These are phyloP conservation scores for Lotus japonicus DNA, from an alignment of 306 rosid species.

Conservation along the genomic window DNA sequence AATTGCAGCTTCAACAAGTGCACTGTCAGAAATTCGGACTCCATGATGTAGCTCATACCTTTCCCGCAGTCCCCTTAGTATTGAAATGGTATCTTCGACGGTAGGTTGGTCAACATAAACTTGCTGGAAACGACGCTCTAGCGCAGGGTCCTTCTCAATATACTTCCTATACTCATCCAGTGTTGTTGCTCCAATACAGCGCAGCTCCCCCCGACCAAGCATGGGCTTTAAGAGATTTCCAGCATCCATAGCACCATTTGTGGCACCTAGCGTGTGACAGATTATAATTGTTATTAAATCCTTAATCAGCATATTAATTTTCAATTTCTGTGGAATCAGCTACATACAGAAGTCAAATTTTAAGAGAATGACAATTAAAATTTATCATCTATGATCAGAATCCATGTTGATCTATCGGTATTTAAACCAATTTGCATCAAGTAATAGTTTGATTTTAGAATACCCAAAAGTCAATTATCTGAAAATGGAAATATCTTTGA, in stretches of 20 bases:
- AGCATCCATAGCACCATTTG: constrained; percentile 98
- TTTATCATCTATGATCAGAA: constrained; percentile 3
- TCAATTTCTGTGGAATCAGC: neutral
- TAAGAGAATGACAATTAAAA: neutral
- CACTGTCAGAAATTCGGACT: constrained; percentile 94
- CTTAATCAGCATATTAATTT: neutral
- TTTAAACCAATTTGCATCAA: neutral
- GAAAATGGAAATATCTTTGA: constrained; percentile 7
- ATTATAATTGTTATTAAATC: neutral
- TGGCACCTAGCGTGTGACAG: constrained; percentile 60
- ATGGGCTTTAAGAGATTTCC: constrained; percentile 97
- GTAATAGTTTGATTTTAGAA: neutral
- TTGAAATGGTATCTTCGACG: constrained; percentile 85
- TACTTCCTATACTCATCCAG: constrained; percentile 88
- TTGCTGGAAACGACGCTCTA: constrained; percentile 97
- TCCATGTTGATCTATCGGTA: neutral
- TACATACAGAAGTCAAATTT: neutral
- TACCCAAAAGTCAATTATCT: neutral
- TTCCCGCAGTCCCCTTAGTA: constrained; percentile 88
- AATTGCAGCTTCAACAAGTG: constrained; percentile 95
- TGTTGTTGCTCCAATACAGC: constrained; percentile 96
- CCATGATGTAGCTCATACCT: constrained; percentile 96
- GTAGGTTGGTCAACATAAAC: constrained; percentile 96
- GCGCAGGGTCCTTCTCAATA: constrained; percentile 93
- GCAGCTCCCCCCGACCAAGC: constrained; percentile 97